Evolutionary conservation across 306 rosid species (phyloP), one percentile per base, ranked within the genome.

Genomic region (Fagus crenata): DNA sequence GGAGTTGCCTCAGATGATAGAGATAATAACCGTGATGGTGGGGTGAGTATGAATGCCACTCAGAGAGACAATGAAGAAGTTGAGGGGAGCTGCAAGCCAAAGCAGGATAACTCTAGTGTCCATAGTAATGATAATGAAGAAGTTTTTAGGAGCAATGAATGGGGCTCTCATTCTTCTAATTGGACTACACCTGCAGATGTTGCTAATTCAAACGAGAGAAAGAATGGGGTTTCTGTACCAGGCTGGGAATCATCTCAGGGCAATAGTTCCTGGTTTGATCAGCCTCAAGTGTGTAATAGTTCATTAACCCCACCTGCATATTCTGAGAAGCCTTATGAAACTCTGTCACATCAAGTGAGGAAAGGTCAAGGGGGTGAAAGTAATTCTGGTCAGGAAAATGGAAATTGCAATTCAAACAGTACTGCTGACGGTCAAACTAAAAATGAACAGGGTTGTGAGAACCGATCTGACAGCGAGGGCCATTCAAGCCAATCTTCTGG

Each of bases 401-500:
- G 76, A 81, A 87, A 86, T 70, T 69, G 81, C 73, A 90, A 78
- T 77, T 82, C 83, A n/a, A 78, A 67, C 61, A 81, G 75, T 72
- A 77, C 67, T 58, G 67, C 84, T 63, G 90, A 86, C 61, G 86
- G 83, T 73, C 92, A 82, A 80, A 76, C 81, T 80, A 84, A 72
- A 36, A 83, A 84, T 67, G 86, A 84, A 61, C 85, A 83, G 61
- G 81, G 80, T 75, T 80, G 33, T 72, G 90, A 84, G 81, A 90
- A 89, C 72, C 95, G 72, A 67, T 87, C 90, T 9, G 93, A 89
- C 67, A 83, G 88, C 70, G 93, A 93, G 72, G 93, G 85, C 31
- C 89, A 89, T 81, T 87, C 93, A 0, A 80, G 92, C 55, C 98
- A 90, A 78, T 91, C 97, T 81, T 86, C 93, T 58, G 89, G 86